Evolutionary conservation across 192 early-diverging fungal genomes (phyloP), one percentile per base, ranked within the genome.

Genomic region (Dissophora globulifera): DNA sequence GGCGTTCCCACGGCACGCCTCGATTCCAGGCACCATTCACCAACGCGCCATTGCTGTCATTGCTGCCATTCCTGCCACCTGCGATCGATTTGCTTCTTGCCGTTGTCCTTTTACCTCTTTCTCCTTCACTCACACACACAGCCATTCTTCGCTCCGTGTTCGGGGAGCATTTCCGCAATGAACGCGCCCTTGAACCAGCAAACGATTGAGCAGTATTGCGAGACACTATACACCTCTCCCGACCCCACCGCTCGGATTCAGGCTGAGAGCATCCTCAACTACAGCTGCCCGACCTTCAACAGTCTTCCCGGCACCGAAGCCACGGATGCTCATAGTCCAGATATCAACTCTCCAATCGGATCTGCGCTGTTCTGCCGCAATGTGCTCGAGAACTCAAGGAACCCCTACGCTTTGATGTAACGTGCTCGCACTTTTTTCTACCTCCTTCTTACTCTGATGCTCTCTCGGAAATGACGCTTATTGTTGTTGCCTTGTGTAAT

Each of bases 391-490:
- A 66, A 55, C 47, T 66, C 62, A 15, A 60, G 32, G 12, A 67
- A 50, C 40, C 72, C 64, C 10, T 76, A 62, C 33, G 58, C 72
- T 2, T 35, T 67, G 50, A 76, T 76, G 72, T 76, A 76, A 27
- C 8, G 32, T 15, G 15, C 20, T 1, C 25, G 12, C 19, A 47
- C 16, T 29, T 47, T 16, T 23, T 9, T 46, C 3, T n/a, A 33
- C 25, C 4, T 53, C 3, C 51, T 54, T 33, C 4, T 54, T 22
- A n/a, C 17, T n/a, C n/a, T n/a, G n/a, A n/a, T n/a, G n/a, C n/a
- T n/a, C n/a, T 45, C 43, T n/a, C 5, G 9, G 43, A 9, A 9
- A n/a, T 17, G 43, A 45, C 12, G 17, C 43, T 6, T 12, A 45
- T 26, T 45, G 6, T 4, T 22, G 17, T 22, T 26, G 29, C 20